phyloP scores from a whole-genome alignment of 2,329 filamentous ascomycete genomes.

The Madurella mycetomatis region DNA sequence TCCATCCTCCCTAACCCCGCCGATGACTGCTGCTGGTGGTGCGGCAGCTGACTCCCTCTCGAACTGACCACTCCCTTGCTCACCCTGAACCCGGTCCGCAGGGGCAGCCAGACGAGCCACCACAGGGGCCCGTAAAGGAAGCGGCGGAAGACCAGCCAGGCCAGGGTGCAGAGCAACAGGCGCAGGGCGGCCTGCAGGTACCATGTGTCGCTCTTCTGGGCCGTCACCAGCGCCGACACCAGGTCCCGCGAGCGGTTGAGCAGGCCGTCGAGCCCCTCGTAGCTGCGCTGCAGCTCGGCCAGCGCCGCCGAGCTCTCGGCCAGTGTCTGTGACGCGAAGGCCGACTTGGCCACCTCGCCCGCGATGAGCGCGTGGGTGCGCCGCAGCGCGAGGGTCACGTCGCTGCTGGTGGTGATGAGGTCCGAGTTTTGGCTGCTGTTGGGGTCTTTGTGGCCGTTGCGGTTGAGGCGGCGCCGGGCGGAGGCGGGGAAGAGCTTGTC shows the following conservation, averaged over 20 bases:
- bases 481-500: constrained; percentile 23
- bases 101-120: constrained; percentile 81
- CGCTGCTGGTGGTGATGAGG: constrained; percentile 71
- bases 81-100: constrained; percentile 62
- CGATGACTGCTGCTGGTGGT: constrained; percentile 21
- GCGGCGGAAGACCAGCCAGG: constrained; percentile 81
- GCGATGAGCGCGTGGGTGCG: constrained; percentile 85
- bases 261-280: constrained; percentile 72
- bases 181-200: constrained; percentile 90
- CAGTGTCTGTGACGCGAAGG: constrained; percentile 86
- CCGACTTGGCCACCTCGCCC: constrained; percentile 75
- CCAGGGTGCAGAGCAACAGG: constrained; percentile 69
- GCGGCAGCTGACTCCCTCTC: constrained; percentile 23
- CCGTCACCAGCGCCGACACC: constrained; percentile 72
- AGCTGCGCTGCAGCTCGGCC: constrained; percentile 74
- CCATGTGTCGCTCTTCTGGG: constrained; percentile 97
- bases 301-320: constrained; percentile 79
- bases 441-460: constrained; percentile 26
- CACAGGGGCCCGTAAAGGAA: constrained; percentile 84
- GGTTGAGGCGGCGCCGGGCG: constrained; percentile 28
- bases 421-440: constrained; percentile 55
- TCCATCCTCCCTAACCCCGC: constrained; percentile 27
- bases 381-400: constrained; percentile 79
- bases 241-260: constrained; percentile 70
- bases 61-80: constrained; percentile 46